Percentiles rank a stretch among this genome's conserved stretches.
Conservation (phyloP, 2,329 filamentous ascomycete genomes). For the Talaromyces sp. region DNA sequence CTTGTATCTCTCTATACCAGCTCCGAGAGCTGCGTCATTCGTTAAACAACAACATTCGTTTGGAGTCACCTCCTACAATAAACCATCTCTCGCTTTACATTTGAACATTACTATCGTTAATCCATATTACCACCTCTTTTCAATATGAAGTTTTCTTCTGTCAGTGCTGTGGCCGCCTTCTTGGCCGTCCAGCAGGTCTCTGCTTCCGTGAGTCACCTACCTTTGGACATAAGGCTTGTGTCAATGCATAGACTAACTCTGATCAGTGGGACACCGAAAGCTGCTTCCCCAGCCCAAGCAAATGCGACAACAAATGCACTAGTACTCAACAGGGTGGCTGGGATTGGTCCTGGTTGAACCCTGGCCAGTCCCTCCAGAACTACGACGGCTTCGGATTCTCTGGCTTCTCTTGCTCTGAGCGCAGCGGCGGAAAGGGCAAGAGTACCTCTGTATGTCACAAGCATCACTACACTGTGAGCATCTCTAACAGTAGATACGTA, state of each 20-base stretch:
- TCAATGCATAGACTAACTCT: background rate
- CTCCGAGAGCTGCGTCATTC: constrained; percentile 22
- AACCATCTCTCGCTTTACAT: constrained; percentile 34
- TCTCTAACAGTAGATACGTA: constrained; percentile 34
- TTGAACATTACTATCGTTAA: constrained; percentile 18
- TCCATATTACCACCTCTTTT: constrained; percentile 19
- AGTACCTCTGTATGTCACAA: constrained; percentile 12
- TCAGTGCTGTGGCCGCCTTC: constrained; percentile 23
- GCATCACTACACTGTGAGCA: background rate
- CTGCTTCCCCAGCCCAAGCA: constrained; percentile 66
- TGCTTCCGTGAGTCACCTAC: constrained; percentile 25
- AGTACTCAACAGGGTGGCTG: constrained; percentile 68
- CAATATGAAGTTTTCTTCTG: constrained; percentile 26
- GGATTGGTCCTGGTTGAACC: constrained; percentile 64
- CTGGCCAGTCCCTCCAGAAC: constrained; percentile 57
- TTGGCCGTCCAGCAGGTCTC: constrained; percentile 28
- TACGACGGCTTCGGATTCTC: constrained; percentile 74
- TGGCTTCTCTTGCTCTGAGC: constrained; percentile 67
- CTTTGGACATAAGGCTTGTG: background rate
- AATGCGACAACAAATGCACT: constrained; percentile 75
- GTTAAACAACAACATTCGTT: constrained; percentile 21
- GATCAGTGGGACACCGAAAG: constrained; percentile 52
- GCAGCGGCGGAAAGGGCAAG: constrained; percentile 21
- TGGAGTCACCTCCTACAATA: constrained; percentile 5
- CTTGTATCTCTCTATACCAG: constrained; percentile 24